Evolutionary conservation across 2,329 filamentous ascomycete genomes (phyloP).

Genomic region (Trichoderma sp.): DNA sequence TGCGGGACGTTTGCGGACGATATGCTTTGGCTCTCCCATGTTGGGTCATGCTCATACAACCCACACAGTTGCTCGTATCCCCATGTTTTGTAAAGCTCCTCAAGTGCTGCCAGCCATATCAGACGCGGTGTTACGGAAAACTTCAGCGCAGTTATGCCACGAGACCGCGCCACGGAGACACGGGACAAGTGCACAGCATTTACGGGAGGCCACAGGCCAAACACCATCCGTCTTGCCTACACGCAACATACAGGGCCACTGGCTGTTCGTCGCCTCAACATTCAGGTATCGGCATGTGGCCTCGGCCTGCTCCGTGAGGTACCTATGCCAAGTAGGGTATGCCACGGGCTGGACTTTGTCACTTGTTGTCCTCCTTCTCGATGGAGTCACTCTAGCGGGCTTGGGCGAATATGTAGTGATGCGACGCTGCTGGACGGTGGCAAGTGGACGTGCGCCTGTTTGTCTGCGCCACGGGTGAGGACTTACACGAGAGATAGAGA

Average conservation of each 20-base stretch:
- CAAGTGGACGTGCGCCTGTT: background rate
- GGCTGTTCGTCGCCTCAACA: background rate
- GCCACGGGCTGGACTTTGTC: background rate
- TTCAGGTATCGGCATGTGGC: background rate
- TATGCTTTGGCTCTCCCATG: background rate
- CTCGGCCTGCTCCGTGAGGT: slow-evolving; percentile 8
- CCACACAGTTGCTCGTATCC: no score
- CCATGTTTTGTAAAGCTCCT: no score
- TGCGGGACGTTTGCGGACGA: background rate
- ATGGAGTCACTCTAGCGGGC: background rate
- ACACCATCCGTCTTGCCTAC: background rate
- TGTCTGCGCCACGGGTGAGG: background rate
- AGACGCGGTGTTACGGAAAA: background rate
- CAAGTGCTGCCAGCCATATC: background rate
- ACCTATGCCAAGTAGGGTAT: background rate
- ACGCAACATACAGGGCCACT: background rate
- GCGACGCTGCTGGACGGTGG: background rate
- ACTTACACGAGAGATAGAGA: background rate
- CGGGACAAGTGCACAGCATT: background rate
- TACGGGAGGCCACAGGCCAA: background rate
- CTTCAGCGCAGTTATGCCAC: background rate
- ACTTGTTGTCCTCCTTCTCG: background rate
- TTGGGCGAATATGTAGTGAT: background rate
- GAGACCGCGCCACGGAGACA: background rate
- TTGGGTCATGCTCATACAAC: background rate